Conservation (phyloP, 2,329 filamentous ascomycete species). For the Diaporthe helianthi region DNA sequence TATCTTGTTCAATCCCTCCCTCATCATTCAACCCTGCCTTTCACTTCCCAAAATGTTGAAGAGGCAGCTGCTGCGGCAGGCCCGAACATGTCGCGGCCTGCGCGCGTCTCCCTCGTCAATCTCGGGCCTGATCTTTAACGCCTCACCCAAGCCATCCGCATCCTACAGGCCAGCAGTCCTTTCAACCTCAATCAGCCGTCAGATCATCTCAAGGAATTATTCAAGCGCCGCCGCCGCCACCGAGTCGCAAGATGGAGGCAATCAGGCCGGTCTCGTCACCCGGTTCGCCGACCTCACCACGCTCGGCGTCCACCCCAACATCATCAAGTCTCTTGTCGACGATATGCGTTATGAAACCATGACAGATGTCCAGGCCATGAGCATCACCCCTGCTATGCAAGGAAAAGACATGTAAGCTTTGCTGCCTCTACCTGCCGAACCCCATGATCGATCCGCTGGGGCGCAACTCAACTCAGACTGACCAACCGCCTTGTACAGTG, state of each 20-base stretch:
- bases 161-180: slow-evolving; percentile 27
- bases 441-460: not conserved
- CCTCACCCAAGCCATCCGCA: slow-evolving; percentile 17
- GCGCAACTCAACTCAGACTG: slow-evolving; percentile 31
- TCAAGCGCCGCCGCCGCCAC: slow-evolving; percentile 37
- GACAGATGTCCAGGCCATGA: slow-evolving; percentile 90
- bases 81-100: slow-evolving; percentile 31
- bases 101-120: slow-evolving; percentile 31
- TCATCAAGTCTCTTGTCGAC: slow-evolving; percentile 73
- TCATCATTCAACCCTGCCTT: not conserved
- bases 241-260: slow-evolving; percentile 20
- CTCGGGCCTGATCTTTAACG: slow-evolving; percentile 13
- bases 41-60: slow-evolving; percentile 33
- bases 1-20: not conserved
- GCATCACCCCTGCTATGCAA: slow-evolving; percentile 79
- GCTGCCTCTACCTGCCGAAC: not conserved
- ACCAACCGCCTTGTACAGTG: slow-evolving; percentile 52
- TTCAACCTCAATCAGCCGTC: slow-evolving; percentile 26
- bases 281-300: slow-evolving; percentile 54
- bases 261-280: slow-evolving; percentile 41
- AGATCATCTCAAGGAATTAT: slow-evolving; percentile 30
- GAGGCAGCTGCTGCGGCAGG: slow-evolving; percentile 34
- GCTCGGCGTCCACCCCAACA: slow-evolving; percentile 64
- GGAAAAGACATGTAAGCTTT: slow-evolving; percentile 80
- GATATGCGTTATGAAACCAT: slow-evolving; percentile 82